Evolutionary conservation across 148 eudicot genomes (phyloP).

Genomic region (Chenopodium berlandieri): DNA sequence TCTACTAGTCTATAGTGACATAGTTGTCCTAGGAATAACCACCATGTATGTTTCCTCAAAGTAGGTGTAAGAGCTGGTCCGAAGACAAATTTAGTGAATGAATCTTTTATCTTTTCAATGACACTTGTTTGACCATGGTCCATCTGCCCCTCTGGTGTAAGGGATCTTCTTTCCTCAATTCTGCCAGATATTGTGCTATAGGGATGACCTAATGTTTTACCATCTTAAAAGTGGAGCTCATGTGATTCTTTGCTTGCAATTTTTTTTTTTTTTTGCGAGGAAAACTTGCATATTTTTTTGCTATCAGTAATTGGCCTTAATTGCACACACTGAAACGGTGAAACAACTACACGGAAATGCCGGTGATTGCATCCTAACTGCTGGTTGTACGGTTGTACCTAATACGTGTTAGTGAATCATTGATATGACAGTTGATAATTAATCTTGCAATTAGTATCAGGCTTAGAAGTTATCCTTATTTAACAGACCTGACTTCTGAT

Average conservation of each 20-base stretch:
- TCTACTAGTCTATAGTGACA: not conserved
- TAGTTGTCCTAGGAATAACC: not conserved
- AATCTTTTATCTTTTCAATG: not conserved
- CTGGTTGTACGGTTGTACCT: not conserved
- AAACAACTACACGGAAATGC: not conserved
- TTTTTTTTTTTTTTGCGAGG: too few relatives aligned
- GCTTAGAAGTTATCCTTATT: not conserved
- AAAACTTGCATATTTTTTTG: not conserved
- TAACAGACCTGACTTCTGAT: not conserved
- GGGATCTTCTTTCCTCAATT: not conserved
- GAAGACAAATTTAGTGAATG: not conserved
- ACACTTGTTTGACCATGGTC: not conserved
- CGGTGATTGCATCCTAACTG: not conserved
- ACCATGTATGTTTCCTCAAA: not conserved
- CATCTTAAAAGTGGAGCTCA: not conserved
- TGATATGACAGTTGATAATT: not conserved
- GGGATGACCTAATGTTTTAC: not conserved
- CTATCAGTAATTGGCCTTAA: not conserved
- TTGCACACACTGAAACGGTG: not conserved
- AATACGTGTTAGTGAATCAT: not conserved
- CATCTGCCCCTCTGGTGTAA: not conserved
- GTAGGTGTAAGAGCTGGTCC: not conserved
- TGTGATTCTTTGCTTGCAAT: not conserved
- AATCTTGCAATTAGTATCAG: not conserved
- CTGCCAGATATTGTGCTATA: not conserved